These are phyloP conservation scores for Dictyostelium citrinum DNA, from an alignment of 78 protist species.

Conservation along the genomic window DNA sequence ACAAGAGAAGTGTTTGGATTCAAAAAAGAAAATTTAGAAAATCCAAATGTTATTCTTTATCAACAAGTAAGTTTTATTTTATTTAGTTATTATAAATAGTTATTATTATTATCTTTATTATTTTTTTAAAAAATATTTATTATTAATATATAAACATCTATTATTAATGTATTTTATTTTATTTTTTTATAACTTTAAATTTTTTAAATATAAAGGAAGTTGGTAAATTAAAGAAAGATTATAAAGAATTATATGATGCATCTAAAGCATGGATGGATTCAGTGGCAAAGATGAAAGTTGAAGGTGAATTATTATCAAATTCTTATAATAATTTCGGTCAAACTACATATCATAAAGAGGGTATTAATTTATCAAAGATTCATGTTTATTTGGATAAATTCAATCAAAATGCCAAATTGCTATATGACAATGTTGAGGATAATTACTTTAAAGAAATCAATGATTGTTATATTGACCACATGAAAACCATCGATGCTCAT, in stretches of 20 bases:
- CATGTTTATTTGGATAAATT: background rate
- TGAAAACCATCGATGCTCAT: background rate
- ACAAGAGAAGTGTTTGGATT: conserved; percentile 17
- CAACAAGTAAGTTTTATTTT: background rate
- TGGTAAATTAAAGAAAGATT: background rate
- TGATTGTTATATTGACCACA: background rate
- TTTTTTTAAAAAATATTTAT: too few species aligned
- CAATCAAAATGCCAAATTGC: background rate
- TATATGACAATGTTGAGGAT: background rate
- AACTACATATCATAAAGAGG: background rate
- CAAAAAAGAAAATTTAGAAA: conserved; percentile 11
- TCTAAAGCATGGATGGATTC: conserved; percentile 22
- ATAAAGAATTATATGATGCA: background rate
- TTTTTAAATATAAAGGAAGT: background rate
- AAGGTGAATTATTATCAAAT: conserved; percentile 7
- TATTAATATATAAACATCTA: too few species aligned
- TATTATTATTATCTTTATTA: too few species aligned
- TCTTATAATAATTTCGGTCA: background rate
- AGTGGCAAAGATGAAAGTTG: background rate
- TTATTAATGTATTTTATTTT: background rate
- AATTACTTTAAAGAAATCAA: background rate
- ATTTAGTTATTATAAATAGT: too few species aligned
- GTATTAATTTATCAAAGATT: background rate
- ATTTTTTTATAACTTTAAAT: background rate
- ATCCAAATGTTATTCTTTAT: conserved; percentile 6